These are phyloP conservation scores for Hsuehochloa calcarea DNA, from an alignment of 176 grass and related monocot species.

Conservation along the genomic window DNA sequence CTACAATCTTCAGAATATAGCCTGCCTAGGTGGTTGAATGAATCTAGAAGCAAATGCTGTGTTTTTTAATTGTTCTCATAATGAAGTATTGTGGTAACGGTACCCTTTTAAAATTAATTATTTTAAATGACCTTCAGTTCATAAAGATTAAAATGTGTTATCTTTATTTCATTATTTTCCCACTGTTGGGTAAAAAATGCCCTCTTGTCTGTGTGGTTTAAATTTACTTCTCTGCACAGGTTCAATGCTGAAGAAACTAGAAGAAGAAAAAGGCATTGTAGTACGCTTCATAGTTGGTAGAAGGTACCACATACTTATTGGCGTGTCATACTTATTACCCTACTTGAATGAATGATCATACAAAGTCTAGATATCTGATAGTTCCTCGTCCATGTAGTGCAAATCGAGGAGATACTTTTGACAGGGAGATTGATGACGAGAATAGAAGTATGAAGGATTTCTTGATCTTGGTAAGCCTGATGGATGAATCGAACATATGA, in stretches of 20 bases:
- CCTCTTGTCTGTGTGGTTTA: slow-evolving; percentile 24
- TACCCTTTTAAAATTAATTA: not conserved
- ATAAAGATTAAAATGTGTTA: slow-evolving; percentile 9
- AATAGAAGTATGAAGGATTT: slow-evolving; percentile 86
- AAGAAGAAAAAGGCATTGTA: slow-evolving; percentile 89
- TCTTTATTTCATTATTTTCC: not conserved
- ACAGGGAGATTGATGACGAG: slow-evolving; percentile 85
- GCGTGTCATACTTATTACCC: not conserved
- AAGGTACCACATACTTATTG: slow-evolving; percentile 54
- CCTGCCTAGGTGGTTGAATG: not conserved
- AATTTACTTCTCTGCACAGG: slow-evolving; percentile 50
- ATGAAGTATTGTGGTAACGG: not conserved
- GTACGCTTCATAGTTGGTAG: slow-evolving; percentile 94
- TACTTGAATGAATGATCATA: slow-evolving; percentile 25
- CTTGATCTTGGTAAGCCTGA: slow-evolving; percentile 72
- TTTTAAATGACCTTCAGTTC: not conserved
- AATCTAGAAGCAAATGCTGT: not conserved
- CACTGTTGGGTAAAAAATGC: not conserved
- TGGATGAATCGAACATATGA: slow-evolving; percentile 20
- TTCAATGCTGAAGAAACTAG: slow-evolving; percentile 84
- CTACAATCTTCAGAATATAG: not conserved
- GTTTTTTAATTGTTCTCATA: not conserved
- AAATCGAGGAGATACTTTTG: slow-evolving; percentile 74
- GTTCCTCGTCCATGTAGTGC: slow-evolving; percentile 53
- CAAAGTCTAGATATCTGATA: slow-evolving; percentile 37